Percentiles rank a stretch among this genome's conserved stretches.
These are phyloP conservation scores for Cephaloascus albidus DNA, from an alignment of 805 yeast species.

Conservation along the genomic window DNA sequence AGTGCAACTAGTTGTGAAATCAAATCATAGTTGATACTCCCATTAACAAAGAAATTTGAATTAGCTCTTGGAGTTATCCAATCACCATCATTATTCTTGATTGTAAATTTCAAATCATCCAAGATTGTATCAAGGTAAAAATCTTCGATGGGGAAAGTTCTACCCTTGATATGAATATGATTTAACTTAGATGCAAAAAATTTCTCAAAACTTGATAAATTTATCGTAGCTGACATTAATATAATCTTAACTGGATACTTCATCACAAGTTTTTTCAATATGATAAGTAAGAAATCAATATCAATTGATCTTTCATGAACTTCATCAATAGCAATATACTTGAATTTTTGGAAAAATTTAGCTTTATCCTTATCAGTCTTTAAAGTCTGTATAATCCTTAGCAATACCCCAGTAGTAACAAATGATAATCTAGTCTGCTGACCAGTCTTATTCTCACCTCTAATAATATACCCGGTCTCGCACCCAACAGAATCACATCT, in stretches of 20 bases:
- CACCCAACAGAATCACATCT: constrained; percentile 54
- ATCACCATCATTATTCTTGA: constrained; percentile 13
- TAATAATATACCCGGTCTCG: constrained; percentile 81
- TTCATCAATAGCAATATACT: constrained; percentile 80
- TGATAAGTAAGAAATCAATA: constrained; percentile 73
- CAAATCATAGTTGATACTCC: constrained; percentile 69
- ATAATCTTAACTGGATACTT: constrained; percentile 53
- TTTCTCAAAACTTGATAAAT: constrained; percentile 51
- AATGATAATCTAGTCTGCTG: constrained; percentile 67
- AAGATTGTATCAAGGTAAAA: constrained; percentile 63
- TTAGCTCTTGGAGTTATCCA: constrained; percentile 48
- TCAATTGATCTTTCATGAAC: constrained; percentile 96
- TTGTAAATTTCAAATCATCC: constrained; percentile 44
- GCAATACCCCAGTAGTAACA: constrained; percentile 86
- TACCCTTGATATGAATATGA: constrained; percentile 80
- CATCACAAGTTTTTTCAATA: constrained; percentile 51
- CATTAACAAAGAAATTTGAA: constrained; percentile 54
- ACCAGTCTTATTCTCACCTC: constrained; percentile 75
- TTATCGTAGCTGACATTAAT: constrained; percentile 92
- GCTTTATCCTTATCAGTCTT: constrained; percentile 13
- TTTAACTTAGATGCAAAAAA: constrained; percentile 50
- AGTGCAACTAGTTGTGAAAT: constrained; percentile 45
- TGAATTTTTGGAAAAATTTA: constrained; percentile 41
- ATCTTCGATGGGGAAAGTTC: constrained; percentile 88
- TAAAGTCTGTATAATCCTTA: constrained; percentile 69